Base-by-base conservation (phyloP, 345 rosid species). In the Euphorbia peplus region DNA sequence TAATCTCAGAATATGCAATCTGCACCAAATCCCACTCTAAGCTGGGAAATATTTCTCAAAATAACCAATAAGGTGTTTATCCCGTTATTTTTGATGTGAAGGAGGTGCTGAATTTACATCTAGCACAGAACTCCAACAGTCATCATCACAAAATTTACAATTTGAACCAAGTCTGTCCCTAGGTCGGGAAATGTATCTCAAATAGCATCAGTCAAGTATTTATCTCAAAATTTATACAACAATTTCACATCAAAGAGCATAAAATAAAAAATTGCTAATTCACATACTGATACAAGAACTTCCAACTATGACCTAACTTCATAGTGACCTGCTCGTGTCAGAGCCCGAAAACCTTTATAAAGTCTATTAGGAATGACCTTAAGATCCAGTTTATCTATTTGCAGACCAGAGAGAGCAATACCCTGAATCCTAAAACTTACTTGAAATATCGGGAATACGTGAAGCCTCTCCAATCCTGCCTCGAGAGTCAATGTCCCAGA, bases 321-420 rank as follows among this genome's bases (percentile, higher is more conserved):
- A n/a, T 80, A 95, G 47, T 77, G 83, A 15, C 96, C 99, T 21
- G 92, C 89, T 46, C 82, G 81, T 25, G 97, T 95, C 59, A 84
- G 83, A 66, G 96, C 95, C 75, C 93, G 91, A 69, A 91, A 91
- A 70, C 98, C 98, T 85, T 88, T 95, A 76, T 87, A 90, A 19
- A 87, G 81, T 54, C 95, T 95, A 72, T 68, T 82, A 52, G 99
- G 89, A 26, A 78, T 57, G 47, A 81, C 81, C 82, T 82, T 76
- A 7, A 90, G 75, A 68, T 91, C 98, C 63, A 91, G 81, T 73
- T 88, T 95, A 68, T 95, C 87, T 15, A 88, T 84, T 72, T 87
- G 88, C 74, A 91, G 60, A 54, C 98, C 95, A 29, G 98, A 95
- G 51, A 95, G 93, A 41, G 98, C 96, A 46, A 86, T 72, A 21